Evolutionary conservation across 306 rosid genomes (phyloP).

Genomic region (Cicer chorassanicum): DNA sequence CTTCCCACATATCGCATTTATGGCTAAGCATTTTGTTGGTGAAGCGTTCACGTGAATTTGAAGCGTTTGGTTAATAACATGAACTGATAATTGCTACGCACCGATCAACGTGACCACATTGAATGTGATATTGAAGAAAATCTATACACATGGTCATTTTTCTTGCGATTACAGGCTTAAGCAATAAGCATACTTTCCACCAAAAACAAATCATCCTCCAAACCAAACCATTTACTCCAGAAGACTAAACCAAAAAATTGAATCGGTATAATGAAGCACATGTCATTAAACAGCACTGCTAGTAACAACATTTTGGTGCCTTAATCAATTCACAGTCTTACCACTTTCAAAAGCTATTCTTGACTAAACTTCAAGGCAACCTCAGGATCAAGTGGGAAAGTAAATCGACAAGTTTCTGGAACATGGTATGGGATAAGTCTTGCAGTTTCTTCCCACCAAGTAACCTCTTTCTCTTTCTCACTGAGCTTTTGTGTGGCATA

Average conservation of each 20-base stretch:
- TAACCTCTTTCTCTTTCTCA: constrained; percentile 69
- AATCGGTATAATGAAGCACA: not conserved
- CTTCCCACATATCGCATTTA: not conserved
- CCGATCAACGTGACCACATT: not conserved
- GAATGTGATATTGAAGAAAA: not conserved
- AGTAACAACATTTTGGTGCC: constrained; percentile 19
- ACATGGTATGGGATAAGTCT: constrained; percentile 53
- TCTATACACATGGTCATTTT: not conserved
- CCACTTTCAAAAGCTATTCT: constrained; percentile 44
- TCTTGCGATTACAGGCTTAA: too few species aligned
- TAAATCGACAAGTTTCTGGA: constrained; percentile 59
- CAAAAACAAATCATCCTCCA: constrained; percentile 10
- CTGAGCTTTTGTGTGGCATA: constrained; percentile 55
- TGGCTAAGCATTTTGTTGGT: not conserved
- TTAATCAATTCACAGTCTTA: constrained; percentile 10
- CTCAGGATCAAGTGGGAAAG: constrained; percentile 56
- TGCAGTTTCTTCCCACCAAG: constrained; percentile 83
- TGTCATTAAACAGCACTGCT: constrained; percentile 19
- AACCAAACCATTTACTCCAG: constrained; percentile 31
- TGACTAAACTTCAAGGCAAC: constrained; percentile 47
- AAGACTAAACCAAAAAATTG: constrained; percentile 18
- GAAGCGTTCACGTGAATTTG: constrained; percentile 23
- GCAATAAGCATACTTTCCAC: too few species aligned
- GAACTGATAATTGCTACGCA: not conserved
- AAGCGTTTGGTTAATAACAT: constrained; percentile 5